Percentiles rank a stretch among this genome's conserved stretches.
Conservation (phyloP, 768 basidiomycete species). For the Podaxis sp. region DNA sequence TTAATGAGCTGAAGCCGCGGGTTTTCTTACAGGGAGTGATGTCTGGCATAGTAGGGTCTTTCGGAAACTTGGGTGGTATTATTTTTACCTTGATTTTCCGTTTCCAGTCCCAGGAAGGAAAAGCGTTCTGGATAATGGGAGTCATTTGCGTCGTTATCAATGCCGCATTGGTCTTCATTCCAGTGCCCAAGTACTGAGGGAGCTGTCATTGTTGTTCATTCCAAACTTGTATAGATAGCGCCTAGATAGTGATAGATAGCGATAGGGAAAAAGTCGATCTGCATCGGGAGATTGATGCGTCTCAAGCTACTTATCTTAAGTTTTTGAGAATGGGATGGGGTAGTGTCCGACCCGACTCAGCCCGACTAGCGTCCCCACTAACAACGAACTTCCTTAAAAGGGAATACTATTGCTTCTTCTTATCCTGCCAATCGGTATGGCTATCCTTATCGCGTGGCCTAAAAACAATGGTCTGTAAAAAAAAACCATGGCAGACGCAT, state of each 20-base stretch:
- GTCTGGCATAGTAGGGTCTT: conserved; percentile 37
- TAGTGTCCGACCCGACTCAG: neutral
- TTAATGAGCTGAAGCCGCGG: too few species aligned
- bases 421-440: conserved; percentile 4
- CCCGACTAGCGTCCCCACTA: neutral
- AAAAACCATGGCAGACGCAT: too few species aligned
- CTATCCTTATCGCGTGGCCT: too few species aligned
- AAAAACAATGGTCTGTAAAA: too few species aligned
- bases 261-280: too few species aligned
- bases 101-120: conserved; percentile 40
- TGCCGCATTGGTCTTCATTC: conserved; percentile 22
- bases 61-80: conserved; percentile 45
- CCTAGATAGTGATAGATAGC: too few species aligned
- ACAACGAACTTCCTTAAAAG: neutral
- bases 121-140: conserved; percentile 49
- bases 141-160: conserved; percentile 37
- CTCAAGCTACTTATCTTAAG: too few species aligned
- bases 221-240: neutral
- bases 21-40: conserved; percentile 27
- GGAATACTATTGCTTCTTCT: conserved; percentile 10
- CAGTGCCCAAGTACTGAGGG: conserved; percentile 26
- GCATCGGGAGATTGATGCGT: too few species aligned
- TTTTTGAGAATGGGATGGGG: too few species aligned
- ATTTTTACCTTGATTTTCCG: conserved; percentile 49
- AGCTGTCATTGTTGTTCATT: neutral